A percentile compares a stretch with the other conserved stretches of the same genome.
Evolutionary conservation across 495 filamentous ascomycete genomes (phyloP).

Genomic region (Pseudotulostoma volvatum): DNA sequence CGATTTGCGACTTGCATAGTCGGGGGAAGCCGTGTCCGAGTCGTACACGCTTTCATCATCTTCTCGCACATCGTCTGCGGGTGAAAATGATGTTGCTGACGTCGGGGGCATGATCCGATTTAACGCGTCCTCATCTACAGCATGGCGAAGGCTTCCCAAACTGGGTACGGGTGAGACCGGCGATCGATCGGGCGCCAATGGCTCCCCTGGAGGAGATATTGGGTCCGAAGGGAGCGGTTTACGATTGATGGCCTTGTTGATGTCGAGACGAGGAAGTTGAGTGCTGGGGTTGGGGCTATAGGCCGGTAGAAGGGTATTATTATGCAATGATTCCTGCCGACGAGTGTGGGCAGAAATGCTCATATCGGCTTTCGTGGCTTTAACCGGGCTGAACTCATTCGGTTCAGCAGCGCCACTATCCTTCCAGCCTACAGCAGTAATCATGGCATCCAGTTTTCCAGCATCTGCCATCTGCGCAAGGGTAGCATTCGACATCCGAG

Average conservation of each 20-base stretch:
- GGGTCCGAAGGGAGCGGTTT: conserved; percentile 46
- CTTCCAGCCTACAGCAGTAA: conserved; percentile 20
- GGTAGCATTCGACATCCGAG: conserved; percentile 65
- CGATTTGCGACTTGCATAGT: conserved; percentile 55
- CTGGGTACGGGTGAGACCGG: conserved; percentile 29
- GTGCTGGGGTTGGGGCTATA: conserved; percentile 12
- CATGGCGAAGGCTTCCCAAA: conserved; percentile 45
- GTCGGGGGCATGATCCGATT: conserved; percentile 23
- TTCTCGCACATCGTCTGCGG: conserved; percentile 11
- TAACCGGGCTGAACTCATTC: conserved; percentile 1
- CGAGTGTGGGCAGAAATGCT: background rate
- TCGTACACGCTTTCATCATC: conserved; percentile 36
- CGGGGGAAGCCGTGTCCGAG: conserved; percentile 31
- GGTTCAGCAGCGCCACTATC: conserved; percentile 6
- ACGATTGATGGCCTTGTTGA: conserved; percentile 32
- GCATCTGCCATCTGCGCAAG: conserved; percentile 59
- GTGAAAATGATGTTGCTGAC: conserved; percentile 19
- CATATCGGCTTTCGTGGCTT: background rate
- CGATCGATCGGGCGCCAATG: background rate
- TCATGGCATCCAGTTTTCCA: conserved; percentile 27
- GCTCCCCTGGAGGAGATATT: conserved; percentile 4
- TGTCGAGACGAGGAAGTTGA: conserved; percentile 25
- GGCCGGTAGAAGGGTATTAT: conserved; percentile 1
- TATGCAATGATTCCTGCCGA: background rate
- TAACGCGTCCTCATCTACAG: conserved; percentile 49